phyloP scores from a whole-genome alignment of 352 stramenopile species.

The Pythium dissimile region DNA sequence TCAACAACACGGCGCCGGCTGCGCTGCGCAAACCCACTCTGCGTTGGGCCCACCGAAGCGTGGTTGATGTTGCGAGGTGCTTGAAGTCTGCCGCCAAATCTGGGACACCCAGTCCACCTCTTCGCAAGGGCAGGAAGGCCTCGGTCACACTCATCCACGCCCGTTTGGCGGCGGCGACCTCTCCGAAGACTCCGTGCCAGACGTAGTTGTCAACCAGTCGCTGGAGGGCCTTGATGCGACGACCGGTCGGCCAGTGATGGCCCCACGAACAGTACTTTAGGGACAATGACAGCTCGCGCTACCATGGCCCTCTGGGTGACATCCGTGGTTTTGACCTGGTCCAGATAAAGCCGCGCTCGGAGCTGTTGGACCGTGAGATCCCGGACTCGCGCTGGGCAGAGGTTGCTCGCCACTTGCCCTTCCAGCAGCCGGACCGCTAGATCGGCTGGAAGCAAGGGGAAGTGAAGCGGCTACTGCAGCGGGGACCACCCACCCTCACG shows the following conservation, averaged over 20 bases:
- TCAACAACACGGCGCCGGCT: neutral
- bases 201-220: neutral
- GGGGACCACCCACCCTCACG: neutral
- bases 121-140: neutral
- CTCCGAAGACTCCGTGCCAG: neutral
- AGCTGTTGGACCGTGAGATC: neutral
- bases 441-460: too few species aligned
- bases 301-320: neutral
- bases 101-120: neutral
- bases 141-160: neutral
- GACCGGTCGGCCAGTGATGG: neutral
- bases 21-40: neutral
- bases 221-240: neutral
- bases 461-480: too few species aligned
- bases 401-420: too few species aligned
- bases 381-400: neutral
- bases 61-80: neutral
- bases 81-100: neutral
- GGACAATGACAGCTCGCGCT: neutral
- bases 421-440: neutral
- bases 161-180: neutral
- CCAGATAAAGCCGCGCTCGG: neutral
- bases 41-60: neutral
- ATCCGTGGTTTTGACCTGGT: neutral
- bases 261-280: slow-evolving; percentile 13